Conservation (phyloP, 495 filamentous ascomycete species). For the Mycothermus thermophilus region DNA sequence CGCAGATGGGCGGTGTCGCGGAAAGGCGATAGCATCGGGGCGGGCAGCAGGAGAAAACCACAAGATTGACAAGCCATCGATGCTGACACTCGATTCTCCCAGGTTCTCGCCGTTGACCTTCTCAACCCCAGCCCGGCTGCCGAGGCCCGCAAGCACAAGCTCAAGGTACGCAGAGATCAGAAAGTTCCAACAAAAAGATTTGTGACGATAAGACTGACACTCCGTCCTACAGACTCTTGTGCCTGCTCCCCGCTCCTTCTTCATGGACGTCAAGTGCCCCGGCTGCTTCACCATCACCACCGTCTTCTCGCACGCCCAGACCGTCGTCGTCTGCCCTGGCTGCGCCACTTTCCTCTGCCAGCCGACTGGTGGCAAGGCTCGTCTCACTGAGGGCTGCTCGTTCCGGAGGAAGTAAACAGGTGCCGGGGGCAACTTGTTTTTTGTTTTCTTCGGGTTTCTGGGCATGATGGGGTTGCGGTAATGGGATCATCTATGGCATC, state of each 20-base stretch:
- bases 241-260: constrained; percentile 92
- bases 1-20: too few species aligned
- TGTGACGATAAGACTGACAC: too few species aligned
- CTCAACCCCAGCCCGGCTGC: constrained; percentile 92
- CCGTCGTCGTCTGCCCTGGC: constrained; percentile 96
- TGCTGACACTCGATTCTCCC: constrained; percentile 28
- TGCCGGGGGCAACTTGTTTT: constrained; percentile 26
- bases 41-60: too few species aligned
- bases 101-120: constrained; percentile 99
- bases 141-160: constrained; percentile 98
- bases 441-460: constrained; percentile 26
- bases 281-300: constrained; percentile 99
- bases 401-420: constrained; percentile 94
- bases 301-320: constrained; percentile 99
- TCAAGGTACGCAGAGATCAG: constrained; percentile 71
- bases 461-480: constrained; percentile 34
- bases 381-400: constrained; percentile 96
- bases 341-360: constrained; percentile 97
- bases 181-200: too few species aligned
- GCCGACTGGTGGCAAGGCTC: constrained; percentile 91
- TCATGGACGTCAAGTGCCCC: constrained; percentile 99
- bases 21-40: too few species aligned
- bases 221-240: constrained; percentile 87
- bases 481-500: constrained; percentile 31
- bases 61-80: background rate